Evolutionary conservation across 768 basidiomycete genomes (phyloP).

Genomic region (Rhodotorula kratochvilovae): DNA sequence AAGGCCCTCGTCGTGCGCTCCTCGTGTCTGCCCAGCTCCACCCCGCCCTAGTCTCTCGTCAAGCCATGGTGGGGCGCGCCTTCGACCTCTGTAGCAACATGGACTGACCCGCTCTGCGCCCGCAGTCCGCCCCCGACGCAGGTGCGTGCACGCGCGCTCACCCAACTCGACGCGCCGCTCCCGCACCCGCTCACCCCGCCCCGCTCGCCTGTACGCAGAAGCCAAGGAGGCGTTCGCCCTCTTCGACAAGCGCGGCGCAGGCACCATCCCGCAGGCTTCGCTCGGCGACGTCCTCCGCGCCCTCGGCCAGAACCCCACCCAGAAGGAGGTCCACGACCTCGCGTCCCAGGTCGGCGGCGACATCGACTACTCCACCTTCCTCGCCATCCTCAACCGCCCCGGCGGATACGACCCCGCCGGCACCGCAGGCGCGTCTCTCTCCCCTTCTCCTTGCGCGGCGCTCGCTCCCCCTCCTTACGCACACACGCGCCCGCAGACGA

Average conservation of each 20-base stretch:
- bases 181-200: background rate
- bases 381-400: constrained; percentile 84
- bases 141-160: constrained; percentile 9
- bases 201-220: constrained; percentile 7
- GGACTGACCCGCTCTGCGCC: background rate
- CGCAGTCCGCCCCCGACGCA: constrained; percentile 24
- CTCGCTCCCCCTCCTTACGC: background rate
- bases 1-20: too few relatives aligned
- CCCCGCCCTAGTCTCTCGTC: too few relatives aligned
- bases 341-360: constrained; percentile 67
- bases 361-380: constrained; percentile 87
- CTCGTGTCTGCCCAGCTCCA: too few relatives aligned
- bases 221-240: constrained; percentile 67
- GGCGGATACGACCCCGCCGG: constrained; percentile 97
- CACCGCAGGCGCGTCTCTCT: constrained; percentile 67
- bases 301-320: constrained; percentile 97
- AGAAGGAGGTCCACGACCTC: constrained; percentile 88
- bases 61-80: constrained; percentile 4
- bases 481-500: constrained; percentile 61
- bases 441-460: constrained; percentile 18
- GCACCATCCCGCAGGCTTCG: constrained; percentile 77
- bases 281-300: constrained; percentile 89
- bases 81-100: background rate
- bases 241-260: constrained; percentile 94
- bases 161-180: background rate